These are phyloP conservation scores for Aspergillus bombycis DNA, from an alignment of 2,329 filamentous ascomycete species.

Conservation along the genomic window DNA sequence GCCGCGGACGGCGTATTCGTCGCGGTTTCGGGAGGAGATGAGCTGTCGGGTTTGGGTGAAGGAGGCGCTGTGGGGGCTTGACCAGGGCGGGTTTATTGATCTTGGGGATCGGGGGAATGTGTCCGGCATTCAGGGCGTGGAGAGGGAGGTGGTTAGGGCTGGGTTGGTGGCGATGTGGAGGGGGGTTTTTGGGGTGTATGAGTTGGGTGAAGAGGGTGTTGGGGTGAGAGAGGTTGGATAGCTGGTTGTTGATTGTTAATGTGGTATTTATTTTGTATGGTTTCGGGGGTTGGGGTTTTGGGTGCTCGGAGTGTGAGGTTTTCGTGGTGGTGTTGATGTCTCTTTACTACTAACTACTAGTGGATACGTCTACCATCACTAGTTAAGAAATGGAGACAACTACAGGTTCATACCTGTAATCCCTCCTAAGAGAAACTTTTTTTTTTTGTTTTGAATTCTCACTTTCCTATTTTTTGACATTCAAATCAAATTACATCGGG, in stretches of 20 bases:
- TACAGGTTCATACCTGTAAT: not conserved
- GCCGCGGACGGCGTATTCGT: not conserved
- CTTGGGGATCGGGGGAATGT: not conserved
- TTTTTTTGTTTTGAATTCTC: slow-evolving; percentile 18
- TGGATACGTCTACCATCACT: not conserved
- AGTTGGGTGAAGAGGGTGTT: not conserved
- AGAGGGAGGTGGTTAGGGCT: not conserved
- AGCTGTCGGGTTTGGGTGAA: not conserved
- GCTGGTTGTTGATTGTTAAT: not conserved
- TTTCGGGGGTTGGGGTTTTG: not conserved
- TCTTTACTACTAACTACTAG: not conserved
- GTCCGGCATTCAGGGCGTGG: slow-evolving; percentile 13
- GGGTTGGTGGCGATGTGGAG: not conserved
- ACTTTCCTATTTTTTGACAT: slow-evolving; percentile 33
- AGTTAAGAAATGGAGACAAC: not conserved
- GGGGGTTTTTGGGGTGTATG: not conserved
- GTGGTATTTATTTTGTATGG: too few species aligned
- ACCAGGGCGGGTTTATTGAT: slow-evolving; percentile 1
- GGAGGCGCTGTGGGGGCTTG: slow-evolving; percentile 3
- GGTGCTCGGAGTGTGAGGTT: not conserved
- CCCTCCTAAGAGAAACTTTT: not conserved
- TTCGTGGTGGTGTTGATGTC: not conserved
- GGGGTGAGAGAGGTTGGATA: not conserved
- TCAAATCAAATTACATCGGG: slow-evolving; percentile 37
- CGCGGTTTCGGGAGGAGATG: not conserved